Base-by-base conservation (phyloP, 805 yeast genomes). In the Pichia occidentalis region DNA sequence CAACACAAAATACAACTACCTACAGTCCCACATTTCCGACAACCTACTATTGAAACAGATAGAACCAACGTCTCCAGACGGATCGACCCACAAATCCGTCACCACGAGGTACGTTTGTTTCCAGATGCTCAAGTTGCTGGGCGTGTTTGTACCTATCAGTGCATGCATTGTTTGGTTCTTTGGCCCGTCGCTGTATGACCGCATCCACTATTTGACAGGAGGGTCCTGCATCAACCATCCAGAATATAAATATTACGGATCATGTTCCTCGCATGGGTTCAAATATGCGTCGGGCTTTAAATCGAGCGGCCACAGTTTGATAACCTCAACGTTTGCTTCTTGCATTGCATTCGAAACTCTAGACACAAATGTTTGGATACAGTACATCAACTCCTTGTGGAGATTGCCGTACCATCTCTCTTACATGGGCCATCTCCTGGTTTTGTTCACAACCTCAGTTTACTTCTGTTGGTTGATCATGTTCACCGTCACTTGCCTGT, bases 401-500 rank as follows among this genome's bases (percentile, higher is more conserved):
- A 13, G 29, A 11, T 37, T 38, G 32, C 25, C 37, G 11, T 23
- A 16, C 21, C 23, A 22, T 18, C 6, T 30, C 9, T 29, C 16
- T 16, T 22, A 17, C n/a, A 9, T 24, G 16, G 32, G 28, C 3
- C 26, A 27, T 8, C 7, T 30, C 3, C 3, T 40, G 6, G 16
- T 35, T 14, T 12, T 18, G 4, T 1, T 29, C 9, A 22, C 34
- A 8, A 11, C n/a, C 2, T 19, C 11, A 8, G 7, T 41, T 12
- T 34, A 23, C 11, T 3, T 27, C 2, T 34, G 29, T 11, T 71
- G 75, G 76, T 50, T 55, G 42, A 39, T 55, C 3, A 56, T 69
- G 53, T 68, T 60, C 43, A 37, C 58, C 6, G 56, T 71, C 19
- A 73, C 79, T 5, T 58, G 69, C 25, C 45, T 71, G 16, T 73